Conservation (phyloP, 345 rosid species). For the Arabis alpina region DNA sequence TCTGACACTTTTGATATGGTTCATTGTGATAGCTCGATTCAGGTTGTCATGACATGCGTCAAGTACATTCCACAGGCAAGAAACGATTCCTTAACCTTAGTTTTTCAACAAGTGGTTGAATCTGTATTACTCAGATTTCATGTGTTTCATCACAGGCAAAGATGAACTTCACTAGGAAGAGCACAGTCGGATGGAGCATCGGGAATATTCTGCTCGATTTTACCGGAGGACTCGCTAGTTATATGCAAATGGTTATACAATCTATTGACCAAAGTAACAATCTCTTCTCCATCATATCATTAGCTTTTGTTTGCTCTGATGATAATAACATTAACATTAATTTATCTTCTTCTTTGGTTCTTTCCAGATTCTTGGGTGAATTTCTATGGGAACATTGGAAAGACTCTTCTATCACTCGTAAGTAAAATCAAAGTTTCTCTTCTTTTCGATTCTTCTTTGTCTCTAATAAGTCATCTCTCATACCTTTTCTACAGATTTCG, state of each 20-base stretch:
- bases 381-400: constrained; percentile 94
- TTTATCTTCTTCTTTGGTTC: not conserved
- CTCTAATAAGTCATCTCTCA: constrained; percentile 12
- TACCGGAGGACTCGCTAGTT: constrained; percentile 71
- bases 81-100: too few relatives aligned
- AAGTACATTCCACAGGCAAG: constrained; percentile 90
- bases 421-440: constrained; percentile 13
- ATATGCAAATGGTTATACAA: constrained; percentile 71
- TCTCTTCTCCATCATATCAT: constrained; percentile 15
- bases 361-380: constrained; percentile 91
- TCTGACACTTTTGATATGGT: constrained; percentile 1
- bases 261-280: constrained; percentile 84
- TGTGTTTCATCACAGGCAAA: constrained; percentile 59
- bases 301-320: constrained; percentile 17
- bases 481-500: constrained; percentile 58
- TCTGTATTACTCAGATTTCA: too few relatives aligned
- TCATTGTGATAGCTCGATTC: constrained; percentile 72
- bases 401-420: constrained; percentile 84
- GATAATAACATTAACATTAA: constrained; percentile 1
- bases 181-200: constrained; percentile 92
- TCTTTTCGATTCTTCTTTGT: not conserved
- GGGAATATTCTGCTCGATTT: constrained; percentile 91
- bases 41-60: constrained; percentile 78
- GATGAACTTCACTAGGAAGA: constrained; percentile 82
- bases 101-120: too few relatives aligned